Evolutionary conservation across 2,329 filamentous ascomycete genomes (phyloP).

Genomic region (Exophiala bonariae): DNA sequence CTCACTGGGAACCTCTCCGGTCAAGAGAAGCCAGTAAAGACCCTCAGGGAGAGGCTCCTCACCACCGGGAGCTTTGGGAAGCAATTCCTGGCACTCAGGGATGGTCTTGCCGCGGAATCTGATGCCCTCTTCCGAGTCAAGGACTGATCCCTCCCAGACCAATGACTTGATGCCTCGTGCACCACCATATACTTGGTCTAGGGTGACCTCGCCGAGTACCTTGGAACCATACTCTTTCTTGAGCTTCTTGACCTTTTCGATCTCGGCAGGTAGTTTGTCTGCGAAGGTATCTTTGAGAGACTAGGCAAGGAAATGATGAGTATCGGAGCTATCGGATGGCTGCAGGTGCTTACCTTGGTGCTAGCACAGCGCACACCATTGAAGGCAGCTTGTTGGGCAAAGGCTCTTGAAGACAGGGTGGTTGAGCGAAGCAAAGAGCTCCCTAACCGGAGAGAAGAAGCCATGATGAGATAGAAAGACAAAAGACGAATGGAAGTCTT

Average conservation of each 20-base stretch:
- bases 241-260: conserved; percentile 98
- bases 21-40: conserved; percentile 99
- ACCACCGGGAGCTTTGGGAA: conserved; percentile 95
- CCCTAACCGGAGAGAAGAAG: conserved; percentile 78
- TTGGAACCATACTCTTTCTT: conserved; percentile 94
- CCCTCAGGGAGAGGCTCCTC: conserved; percentile 97
- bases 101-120: conserved; percentile 99
- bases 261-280: conserved; percentile 90
- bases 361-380: conserved; percentile 83
- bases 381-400: conserved; percentile 70
- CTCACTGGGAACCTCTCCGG: conserved; percentile 94
- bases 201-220: conserved; percentile 94
- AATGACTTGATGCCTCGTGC: conserved; percentile 98
- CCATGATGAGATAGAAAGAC: conserved; percentile 62
- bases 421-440: conserved; percentile 79
- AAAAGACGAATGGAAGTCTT: too few relatives aligned
- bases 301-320: conserved; percentile 50
- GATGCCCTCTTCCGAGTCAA: conserved; percentile 98
- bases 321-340: conserved; percentile 74
- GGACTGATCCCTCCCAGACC: conserved; percentile 97
- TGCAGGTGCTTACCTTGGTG: conserved; percentile 82
- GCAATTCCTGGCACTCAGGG: conserved; percentile 95
- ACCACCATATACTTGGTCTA: conserved; percentile 99
- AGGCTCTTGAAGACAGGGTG: conserved; percentile 65
- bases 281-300: conserved; percentile 98